phyloP scores from a whole-genome alignment of 352 stramenopile genomes.

The Pythium insidiosum region DNA sequence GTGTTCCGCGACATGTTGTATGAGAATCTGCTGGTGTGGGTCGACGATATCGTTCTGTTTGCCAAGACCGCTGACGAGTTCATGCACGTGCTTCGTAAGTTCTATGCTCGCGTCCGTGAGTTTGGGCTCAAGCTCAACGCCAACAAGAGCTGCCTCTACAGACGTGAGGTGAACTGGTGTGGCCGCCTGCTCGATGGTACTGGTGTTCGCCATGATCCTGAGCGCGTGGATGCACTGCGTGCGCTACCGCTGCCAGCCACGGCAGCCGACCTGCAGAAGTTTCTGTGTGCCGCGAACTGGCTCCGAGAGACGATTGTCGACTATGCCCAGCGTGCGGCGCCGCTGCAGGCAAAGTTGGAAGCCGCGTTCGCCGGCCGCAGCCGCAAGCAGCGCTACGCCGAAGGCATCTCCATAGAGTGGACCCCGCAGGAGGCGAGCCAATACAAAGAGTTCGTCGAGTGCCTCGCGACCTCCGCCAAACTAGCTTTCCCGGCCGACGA shows the following conservation, averaged over 20 bases:
- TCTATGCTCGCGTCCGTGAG: constrained; percentile 11
- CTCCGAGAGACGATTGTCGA: constrained; percentile 2
- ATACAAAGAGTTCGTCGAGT: background rate
- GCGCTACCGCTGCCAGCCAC: background rate
- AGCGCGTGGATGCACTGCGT: background rate
- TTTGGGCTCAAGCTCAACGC: constrained; percentile 27
- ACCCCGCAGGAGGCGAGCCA: background rate
- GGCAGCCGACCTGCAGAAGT: constrained; percentile 2
- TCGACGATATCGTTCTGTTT: too few species aligned
- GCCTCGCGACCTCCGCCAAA: background rate
- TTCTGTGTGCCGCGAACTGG: constrained; percentile 6
- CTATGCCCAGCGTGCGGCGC: background rate
- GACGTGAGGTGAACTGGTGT: constrained; percentile 1
- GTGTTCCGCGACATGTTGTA: too few species aligned
- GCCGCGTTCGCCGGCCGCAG: background rate
- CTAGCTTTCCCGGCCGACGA: constrained; percentile 1
- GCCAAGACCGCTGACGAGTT: too few species aligned
- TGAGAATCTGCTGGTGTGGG: too few species aligned
- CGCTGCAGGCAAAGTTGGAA: background rate
- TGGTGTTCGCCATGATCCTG: constrained; percentile 1
- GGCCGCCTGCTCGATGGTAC: background rate
- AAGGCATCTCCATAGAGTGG: background rate
- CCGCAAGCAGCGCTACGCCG: background rate
- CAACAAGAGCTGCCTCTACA: constrained; percentile 13
- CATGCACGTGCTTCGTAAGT: too few species aligned